Percentiles rank a stretch among this genome's conserved stretches.
These are phyloP conservation scores for Syzygium jambos DNA, from an alignment of 345 rosid species.

Conservation along the genomic window DNA sequence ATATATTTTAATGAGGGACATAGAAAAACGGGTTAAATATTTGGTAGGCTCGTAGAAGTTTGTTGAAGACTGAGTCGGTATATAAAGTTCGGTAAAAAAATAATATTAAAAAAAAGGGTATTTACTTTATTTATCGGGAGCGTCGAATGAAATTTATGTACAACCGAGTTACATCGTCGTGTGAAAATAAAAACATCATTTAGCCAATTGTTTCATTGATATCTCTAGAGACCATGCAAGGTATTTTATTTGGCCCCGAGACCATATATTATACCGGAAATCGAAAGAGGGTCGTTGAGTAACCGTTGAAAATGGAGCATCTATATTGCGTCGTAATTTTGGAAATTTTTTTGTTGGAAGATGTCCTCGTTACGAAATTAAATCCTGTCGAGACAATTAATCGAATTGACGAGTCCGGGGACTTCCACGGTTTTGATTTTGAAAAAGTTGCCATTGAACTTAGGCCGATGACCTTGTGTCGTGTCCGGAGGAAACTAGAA, in stretches of 20 bases:
- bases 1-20: not conserved
- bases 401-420: not conserved
- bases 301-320: too few relatives aligned
- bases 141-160: not conserved
- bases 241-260: not conserved
- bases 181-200: not conserved
- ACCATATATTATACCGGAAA: not conserved
- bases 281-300: not conserved
- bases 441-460: not conserved
- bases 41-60: not conserved
- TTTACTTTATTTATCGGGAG: too few relatives aligned
- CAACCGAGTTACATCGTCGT: fast-evolving
- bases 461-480: not conserved
- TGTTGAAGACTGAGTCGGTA: not conserved
- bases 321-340: not conserved
- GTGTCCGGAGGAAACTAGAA: not conserved
- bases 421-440: not conserved
- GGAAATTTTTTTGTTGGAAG: not conserved
- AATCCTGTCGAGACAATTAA: not conserved
- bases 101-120: not conserved
- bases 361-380: not conserved
- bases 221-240: not conserved
- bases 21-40: not conserved
- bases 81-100: not conserved
- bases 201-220: not conserved